phyloP scores from a whole-genome alignment of 352 stramenopile species.

The Phytophthora pluvialis region DNA sequence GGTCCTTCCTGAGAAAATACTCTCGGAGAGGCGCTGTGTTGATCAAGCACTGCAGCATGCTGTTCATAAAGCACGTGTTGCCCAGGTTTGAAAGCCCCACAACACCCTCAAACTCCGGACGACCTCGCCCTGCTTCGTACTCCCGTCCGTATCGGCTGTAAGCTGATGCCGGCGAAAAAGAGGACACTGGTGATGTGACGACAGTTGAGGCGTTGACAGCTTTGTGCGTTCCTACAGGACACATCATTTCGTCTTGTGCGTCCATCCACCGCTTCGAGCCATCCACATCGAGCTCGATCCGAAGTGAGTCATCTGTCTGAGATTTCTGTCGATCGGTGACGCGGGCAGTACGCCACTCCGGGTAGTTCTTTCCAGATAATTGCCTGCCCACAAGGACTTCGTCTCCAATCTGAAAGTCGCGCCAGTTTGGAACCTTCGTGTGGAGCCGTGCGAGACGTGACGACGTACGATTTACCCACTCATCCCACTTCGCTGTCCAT shows the following conservation, averaged over 20 bases:
- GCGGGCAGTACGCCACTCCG: slow-evolving; percentile 65
- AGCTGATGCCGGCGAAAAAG: slow-evolving; percentile 26
- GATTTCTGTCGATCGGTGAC: slow-evolving; percentile 43
- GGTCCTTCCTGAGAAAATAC: slow-evolving; percentile 92
- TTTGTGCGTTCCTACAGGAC: slow-evolving; percentile 63
- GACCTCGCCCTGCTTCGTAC: slow-evolving; percentile 57
- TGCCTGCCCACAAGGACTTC: slow-evolving; percentile 54
- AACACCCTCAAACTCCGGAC: slow-evolving; percentile 63
- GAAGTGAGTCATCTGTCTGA: slow-evolving; percentile 32
- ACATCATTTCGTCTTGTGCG: slow-evolving; percentile 71
- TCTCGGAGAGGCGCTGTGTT: slow-evolving; percentile 92
- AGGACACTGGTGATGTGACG: slow-evolving; percentile 19
- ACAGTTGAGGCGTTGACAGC: slow-evolving; percentile 42
- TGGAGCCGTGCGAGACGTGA: slow-evolving; percentile 91
- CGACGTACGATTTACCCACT: slow-evolving; percentile 93
- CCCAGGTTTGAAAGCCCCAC: slow-evolving; percentile 80
- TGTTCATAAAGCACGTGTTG: slow-evolving; percentile 90
- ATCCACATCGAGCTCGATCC: slow-evolving; percentile 57
- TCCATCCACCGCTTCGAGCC: slow-evolving; percentile 57
- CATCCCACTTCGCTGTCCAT: slow-evolving; percentile 97
- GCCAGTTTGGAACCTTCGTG: slow-evolving; percentile 81
- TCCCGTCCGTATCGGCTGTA: slow-evolving; percentile 49
- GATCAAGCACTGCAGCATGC: slow-evolving; percentile 93
- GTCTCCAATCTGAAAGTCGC: slow-evolving; percentile 64
- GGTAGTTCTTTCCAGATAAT: slow-evolving; percentile 45